Evolutionary conservation across 2,329 filamentous ascomycete species (phyloP), one percentile per base, ranked within the genome.

Genomic region (Aspergillus caelatus): DNA sequence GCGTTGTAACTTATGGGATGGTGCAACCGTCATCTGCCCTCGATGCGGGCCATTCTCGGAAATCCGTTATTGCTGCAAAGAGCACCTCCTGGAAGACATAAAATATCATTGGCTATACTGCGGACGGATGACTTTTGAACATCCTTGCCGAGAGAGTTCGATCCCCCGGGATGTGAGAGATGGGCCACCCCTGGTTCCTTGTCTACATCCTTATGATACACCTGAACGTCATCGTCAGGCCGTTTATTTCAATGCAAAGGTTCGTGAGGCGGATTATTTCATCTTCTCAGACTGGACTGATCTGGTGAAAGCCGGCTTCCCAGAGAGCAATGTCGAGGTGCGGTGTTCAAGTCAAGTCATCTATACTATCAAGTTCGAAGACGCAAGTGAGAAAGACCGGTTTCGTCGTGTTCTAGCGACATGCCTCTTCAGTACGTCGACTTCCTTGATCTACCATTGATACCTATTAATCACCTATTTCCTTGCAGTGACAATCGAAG

Each of bases 1-100:
- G 32, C 65, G 67, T 43, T 80, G 77, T 58, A 71, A 68, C 57
- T 63, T 70, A 19, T 73, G 69, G 69, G 75, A 80, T 61, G 64
- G 66, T 7, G 58, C 66, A 26, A 71, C 73, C 2, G 70, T 75
- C 26, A 75, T 80, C 65, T 81, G 79, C 63, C 76, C 77, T 11
- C 67, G 71, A 6, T 81, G 79, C 64, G 78, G 79, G 4, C 76
- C 79, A 1, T 75, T 70, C 64, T 78, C 77, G 10, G 66, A 67
- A 46, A 62, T 74, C n/a, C 74, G 77, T 19, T 81, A 80, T 65
- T 81, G 79, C 68, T 66, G 67, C 45, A 72, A 74, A 55, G 62
- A 73, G 23, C 78, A 81, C 60, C 67, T 80, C 7, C 66, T 76
- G 55, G 67, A 70, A 16, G 76, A 79, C 53, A 64, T 76, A 57